phyloP scores from a whole-genome alignment of 352 stramenopile genomes.

The Phytophthora megakarya region DNA sequence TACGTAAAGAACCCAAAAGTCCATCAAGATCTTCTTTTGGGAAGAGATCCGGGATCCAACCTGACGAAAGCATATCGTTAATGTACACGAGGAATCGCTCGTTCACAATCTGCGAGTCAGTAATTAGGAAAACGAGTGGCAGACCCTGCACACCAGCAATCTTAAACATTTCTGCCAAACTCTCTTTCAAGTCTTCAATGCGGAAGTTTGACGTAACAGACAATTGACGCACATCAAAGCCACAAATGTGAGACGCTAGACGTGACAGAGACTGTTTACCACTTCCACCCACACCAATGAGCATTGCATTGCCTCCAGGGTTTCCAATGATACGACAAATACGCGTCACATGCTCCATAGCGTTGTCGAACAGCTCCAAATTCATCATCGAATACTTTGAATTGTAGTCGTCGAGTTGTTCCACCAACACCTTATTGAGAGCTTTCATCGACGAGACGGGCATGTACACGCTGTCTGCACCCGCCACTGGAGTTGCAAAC shows the following conservation, averaged over 20 bases:
- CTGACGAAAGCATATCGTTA: constrained; percentile 96
- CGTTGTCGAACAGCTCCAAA: constrained; percentile 97
- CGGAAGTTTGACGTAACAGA: constrained; percentile 96
- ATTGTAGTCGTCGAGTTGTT: constrained; percentile 96
- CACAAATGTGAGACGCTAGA: constrained; percentile 96
- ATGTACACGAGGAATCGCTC: constrained; percentile 99
- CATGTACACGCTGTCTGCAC: constrained; percentile 75
- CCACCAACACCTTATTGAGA: constrained; percentile 91
- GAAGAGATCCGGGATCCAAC: constrained; percentile 98
- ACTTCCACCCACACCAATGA: constrained; percentile 97
- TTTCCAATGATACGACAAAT: constrained; percentile 97
- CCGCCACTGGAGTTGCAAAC: constrained; percentile 85
- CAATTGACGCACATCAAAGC: constrained; percentile 96
- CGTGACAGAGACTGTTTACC: constrained; percentile 97
- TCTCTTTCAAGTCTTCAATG: constrained; percentile 97
- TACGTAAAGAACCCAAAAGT: constrained; percentile 89
- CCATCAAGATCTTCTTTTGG: constrained; percentile 96
- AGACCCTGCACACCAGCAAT: constrained; percentile 93
- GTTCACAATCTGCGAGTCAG: constrained; percentile 98
- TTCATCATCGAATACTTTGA: constrained; percentile 99
- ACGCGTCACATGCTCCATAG: constrained; percentile 96
- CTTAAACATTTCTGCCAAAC: constrained; percentile 97
- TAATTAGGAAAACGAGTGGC: constrained; percentile 97
- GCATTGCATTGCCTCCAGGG: constrained; percentile 96
- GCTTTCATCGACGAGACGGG: constrained; percentile 79